Conservation (phyloP, 345 rosid species). For the Stellera chamaejasme region DNA sequence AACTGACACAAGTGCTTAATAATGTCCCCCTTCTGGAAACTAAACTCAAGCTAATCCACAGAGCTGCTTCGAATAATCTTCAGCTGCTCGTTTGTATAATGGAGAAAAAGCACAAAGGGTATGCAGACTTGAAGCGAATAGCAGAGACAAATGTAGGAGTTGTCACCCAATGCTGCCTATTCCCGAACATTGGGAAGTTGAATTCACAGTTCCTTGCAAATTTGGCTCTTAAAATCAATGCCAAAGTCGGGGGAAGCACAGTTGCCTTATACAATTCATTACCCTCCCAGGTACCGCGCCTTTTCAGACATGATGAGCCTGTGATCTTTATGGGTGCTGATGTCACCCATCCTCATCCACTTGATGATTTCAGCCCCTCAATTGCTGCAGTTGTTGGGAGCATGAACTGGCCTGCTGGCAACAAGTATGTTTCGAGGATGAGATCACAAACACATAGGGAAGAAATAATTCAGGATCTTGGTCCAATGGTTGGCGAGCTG, state of each 20-base stretch:
- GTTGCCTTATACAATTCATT: slow-evolving; percentile 74
- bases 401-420: slow-evolving; percentile 98
- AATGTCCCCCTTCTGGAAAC: slow-evolving; percentile 60
- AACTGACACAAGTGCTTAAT: slow-evolving; percentile 67
- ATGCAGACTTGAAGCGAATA: slow-evolving; percentile 81
- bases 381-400: slow-evolving; percentile 99
- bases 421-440: slow-evolving; percentile 83
- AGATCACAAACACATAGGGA: slow-evolving; percentile 94
- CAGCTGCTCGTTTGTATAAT: slow-evolving; percentile 79
- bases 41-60: slow-evolving; percentile 65
- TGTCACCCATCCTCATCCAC: slow-evolving; percentile 95
- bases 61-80: slow-evolving; percentile 56
- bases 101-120: slow-evolving; percentile 95
- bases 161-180: slow-evolving; percentile 86
- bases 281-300: slow-evolving; percentile 76
- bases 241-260: slow-evolving; percentile 92
- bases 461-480: slow-evolving; percentile 85
- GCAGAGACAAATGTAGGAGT: slow-evolving; percentile 90
- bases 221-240: slow-evolving; percentile 89
- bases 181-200: slow-evolving; percentile 65
- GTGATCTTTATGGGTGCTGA: slow-evolving; percentile 99
- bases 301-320: slow-evolving; percentile 55
- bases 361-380: slow-evolving; percentile 89
- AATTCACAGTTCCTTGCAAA: slow-evolving; percentile 90
- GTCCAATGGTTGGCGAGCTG: slow-evolving; percentile 73